Evolutionary conservation across 2,329 filamentous ascomycete genomes (phyloP).

Genomic region (Fusarium buxicola): DNA sequence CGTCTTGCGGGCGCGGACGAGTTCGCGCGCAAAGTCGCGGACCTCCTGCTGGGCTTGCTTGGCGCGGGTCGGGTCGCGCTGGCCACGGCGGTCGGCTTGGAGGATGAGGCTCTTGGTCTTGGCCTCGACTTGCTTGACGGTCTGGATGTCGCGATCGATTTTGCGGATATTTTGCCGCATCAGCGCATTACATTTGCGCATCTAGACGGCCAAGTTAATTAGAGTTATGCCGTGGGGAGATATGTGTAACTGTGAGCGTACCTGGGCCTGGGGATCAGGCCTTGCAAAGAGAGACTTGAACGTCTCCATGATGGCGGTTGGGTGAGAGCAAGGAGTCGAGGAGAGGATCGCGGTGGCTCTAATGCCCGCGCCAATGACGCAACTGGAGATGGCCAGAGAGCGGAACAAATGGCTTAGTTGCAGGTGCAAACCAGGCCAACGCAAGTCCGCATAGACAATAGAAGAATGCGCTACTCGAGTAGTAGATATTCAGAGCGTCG

Average conservation of each 20-base stretch:
- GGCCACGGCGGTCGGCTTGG: constrained; percentile 82
- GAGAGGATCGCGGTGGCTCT: constrained; percentile 4
- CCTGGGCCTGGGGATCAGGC: constrained; percentile 93
- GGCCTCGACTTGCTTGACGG: constrained; percentile 80
- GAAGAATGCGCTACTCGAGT: background rate
- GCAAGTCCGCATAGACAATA: background rate
- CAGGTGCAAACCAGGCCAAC: background rate
- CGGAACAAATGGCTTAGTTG: constrained; percentile 8
- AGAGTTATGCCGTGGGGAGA: background rate
- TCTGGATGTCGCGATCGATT: constrained; percentile 89
- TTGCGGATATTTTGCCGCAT: constrained; percentile 92
- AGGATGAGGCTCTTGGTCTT: constrained; percentile 90
- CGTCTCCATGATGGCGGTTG: constrained; percentile 76
- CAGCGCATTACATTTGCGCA: constrained; percentile 93
- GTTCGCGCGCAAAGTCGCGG: constrained; percentile 87
- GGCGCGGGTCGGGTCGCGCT: constrained; percentile 81
- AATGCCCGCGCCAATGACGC: constrained; percentile 43
- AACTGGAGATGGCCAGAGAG: constrained; percentile 34
- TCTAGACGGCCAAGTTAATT: constrained; percentile 62
- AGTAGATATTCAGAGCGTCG: background rate
- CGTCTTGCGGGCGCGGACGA: constrained; percentile 84
- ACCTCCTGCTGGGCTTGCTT: constrained; percentile 85
- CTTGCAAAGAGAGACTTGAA: constrained; percentile 89
- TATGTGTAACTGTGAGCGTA: constrained; percentile 55
- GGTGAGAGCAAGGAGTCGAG: constrained; percentile 10